These are phyloP conservation scores for Diaporthe sp. DNA, from an alignment of 2,329 filamentous ascomycete genomes.

Conservation along the genomic window DNA sequence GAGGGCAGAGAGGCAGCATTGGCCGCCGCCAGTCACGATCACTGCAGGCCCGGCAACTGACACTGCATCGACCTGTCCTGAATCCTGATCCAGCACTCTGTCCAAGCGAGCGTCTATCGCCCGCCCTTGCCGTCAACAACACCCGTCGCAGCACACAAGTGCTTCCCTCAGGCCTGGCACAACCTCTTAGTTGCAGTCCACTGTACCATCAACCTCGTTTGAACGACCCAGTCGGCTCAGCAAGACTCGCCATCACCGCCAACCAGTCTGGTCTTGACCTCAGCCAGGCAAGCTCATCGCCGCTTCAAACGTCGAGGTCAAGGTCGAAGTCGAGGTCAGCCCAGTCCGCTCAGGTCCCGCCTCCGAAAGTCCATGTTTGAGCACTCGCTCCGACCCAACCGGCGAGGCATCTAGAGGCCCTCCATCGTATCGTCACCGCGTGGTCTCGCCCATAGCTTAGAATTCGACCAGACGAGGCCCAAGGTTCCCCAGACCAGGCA, in stretches of 20 bases:
- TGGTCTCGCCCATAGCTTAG: neutral
- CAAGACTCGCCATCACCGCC: conserved; percentile 1
- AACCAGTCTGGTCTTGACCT: neutral
- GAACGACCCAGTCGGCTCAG: neutral
- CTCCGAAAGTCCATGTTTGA: neutral
- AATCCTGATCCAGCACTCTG: conserved; percentile 21
- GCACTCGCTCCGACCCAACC: neutral
- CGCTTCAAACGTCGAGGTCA: conserved; percentile 7
- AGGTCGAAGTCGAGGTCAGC: neutral
- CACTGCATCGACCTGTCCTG: conserved; percentile 25
- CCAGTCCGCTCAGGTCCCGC: conserved; percentile 7
- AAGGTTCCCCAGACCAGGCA: conserved; percentile 25
- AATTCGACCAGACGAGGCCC: neutral
- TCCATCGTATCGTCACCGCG: neutral
- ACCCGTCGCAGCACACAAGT: conserved; percentile 3
- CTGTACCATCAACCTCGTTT: neutral
- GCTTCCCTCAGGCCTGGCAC: neutral
- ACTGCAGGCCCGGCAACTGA: conserved; percentile 12
- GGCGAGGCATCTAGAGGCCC: neutral
- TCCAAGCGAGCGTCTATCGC: conserved; percentile 10
- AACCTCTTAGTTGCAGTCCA: neutral
- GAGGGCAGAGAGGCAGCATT: conserved; percentile 4
- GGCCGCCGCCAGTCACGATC: conserved; percentile 13
- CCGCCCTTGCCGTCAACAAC: conserved; percentile 18
- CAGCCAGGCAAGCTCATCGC: neutral